Evolutionary conservation across 352 stramenopile genomes (phyloP).

Genomic region (Stramenopiles sp.): DNA sequence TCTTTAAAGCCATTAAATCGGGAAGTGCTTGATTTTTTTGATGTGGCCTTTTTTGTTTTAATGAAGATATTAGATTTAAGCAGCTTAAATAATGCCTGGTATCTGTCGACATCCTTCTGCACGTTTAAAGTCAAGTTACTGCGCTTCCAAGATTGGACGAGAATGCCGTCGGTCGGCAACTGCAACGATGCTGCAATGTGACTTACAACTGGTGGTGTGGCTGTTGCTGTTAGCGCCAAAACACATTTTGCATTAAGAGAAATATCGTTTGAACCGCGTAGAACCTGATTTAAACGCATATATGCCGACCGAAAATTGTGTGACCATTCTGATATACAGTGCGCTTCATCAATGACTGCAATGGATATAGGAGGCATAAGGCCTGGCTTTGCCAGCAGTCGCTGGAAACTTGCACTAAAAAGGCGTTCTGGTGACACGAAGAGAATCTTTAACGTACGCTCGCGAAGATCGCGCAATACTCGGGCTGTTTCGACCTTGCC

Average conservation of each 20-base stretch:
- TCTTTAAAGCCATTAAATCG: slow-evolving; percentile 17
- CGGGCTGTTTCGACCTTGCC: no score
- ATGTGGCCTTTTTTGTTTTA: no score
- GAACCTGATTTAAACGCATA: slow-evolving; percentile 25
- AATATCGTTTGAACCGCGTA: not conserved
- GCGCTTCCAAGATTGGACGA: no score
- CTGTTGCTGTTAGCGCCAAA: slow-evolving; percentile 74
- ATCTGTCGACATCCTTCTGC: no score
- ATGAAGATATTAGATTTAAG: no score
- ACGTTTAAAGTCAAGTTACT: no score
- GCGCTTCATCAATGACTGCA: slow-evolving; percentile 77
- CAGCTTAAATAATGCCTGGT: no score
- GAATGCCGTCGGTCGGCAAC: no score
- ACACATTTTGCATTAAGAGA: slow-evolving; percentile 29
- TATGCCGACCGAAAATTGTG: slow-evolving; percentile 73
- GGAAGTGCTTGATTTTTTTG: slow-evolving; percentile 17
- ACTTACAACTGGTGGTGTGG: slow-evolving; percentile 43
- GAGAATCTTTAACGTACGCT: slow-evolving; percentile 35
- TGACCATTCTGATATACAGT: slow-evolving; percentile 82
- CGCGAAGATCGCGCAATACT: not conserved
- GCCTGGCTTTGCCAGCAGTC: no score
- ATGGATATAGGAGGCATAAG: slow-evolving; percentile 36
- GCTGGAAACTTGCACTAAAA: slow-evolving; percentile 48
- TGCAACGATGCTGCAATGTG: no score
- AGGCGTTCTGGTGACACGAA: slow-evolving; percentile 72